Conservation (phyloP, 164 flowering plant genomes). For the Annona cherimola region DNA sequence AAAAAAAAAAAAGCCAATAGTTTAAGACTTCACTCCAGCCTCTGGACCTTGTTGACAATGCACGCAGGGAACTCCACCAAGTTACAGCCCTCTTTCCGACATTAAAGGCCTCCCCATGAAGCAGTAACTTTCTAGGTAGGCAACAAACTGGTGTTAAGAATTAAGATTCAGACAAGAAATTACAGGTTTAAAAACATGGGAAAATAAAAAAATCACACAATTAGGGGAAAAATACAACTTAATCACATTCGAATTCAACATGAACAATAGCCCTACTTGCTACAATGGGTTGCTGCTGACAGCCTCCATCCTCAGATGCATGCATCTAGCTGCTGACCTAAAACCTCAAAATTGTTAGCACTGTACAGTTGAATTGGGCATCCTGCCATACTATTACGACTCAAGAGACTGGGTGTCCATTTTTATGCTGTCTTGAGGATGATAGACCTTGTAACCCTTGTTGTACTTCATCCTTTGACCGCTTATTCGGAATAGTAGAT, state of each 20-base stretch:
- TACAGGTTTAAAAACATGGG: no score
- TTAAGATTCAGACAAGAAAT: no score
- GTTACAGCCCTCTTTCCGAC: no score
- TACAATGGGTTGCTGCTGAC: not conserved
- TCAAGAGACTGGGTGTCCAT: conserved; percentile 21
- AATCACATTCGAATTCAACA: not conserved
- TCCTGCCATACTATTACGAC: not conserved
- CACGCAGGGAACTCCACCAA: no score
- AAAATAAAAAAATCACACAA: not conserved
- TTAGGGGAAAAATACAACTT: not conserved
- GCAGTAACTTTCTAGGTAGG: no score
- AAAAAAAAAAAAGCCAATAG: no score
- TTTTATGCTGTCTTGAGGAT: conserved; percentile 20
- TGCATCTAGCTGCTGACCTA: not conserved
- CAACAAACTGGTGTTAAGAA: no score
- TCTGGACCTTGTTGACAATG: no score
- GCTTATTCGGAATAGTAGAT: conserved; percentile 21
- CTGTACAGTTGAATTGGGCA: conserved; percentile 4
- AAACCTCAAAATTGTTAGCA: not conserved
- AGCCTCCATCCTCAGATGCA: not conserved
- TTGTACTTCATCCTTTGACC: conserved; percentile 33
- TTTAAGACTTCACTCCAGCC: no score
- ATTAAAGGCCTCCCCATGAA: no score
- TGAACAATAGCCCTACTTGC: not conserved
- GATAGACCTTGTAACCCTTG: conserved; percentile 17